Percentiles rank a stretch among this genome's conserved stretches.
These are phyloP conservation scores for Coemansia nantahalensis DNA, from an alignment of 192 early-diverging fungal genomes.

Conservation along the genomic window DNA sequence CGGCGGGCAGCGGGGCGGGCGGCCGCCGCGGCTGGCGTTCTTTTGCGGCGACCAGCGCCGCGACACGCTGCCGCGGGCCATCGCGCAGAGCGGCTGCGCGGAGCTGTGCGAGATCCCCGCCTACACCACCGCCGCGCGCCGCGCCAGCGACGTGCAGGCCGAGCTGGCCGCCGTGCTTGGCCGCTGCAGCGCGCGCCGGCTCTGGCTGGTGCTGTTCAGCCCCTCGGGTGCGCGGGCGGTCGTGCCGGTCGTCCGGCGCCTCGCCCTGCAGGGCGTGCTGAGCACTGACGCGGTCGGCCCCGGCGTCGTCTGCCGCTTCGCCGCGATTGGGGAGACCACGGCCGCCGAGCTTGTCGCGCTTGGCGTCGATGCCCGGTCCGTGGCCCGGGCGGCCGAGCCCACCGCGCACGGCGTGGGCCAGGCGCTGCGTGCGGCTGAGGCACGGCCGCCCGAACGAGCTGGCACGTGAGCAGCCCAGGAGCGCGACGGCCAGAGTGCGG, in stretches of 20 bases:
- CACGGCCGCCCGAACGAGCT: too few species aligned
- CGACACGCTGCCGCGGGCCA: conserved; percentile 32
- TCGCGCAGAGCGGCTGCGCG: conserved; percentile 10
- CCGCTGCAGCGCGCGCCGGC: not conserved
- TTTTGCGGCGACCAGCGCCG: conserved; percentile 44
- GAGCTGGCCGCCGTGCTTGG: conserved; percentile 15
- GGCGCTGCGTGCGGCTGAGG: too few species aligned
- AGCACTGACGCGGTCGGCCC: not conserved
- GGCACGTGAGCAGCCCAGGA: too few species aligned
- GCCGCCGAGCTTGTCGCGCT: conserved; percentile 13
- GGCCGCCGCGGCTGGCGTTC: conserved; percentile 19
- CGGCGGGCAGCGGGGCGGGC: not conserved
- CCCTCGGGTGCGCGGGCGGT: conserved; percentile 46
- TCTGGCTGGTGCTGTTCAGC: conserved; percentile 49
- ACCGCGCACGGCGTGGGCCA: conserved; percentile 14
- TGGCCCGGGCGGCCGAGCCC: conserved; percentile 18
- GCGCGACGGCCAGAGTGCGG: too few species aligned
- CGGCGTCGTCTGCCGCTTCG: conserved; percentile 10
- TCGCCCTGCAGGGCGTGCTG: not conserved
- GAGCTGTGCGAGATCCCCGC: conserved; percentile 31
- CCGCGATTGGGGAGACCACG: conserved; percentile 40
- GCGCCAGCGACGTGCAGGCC: not conserved
- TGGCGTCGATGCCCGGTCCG: not conserved
- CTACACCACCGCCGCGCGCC: conserved; percentile 29
- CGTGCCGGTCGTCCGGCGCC: not conserved